These are phyloP conservation scores for Aspergillus sp. DNA, from an alignment of 2,329 filamentous ascomycete genomes.

Conservation along the genomic window DNA sequence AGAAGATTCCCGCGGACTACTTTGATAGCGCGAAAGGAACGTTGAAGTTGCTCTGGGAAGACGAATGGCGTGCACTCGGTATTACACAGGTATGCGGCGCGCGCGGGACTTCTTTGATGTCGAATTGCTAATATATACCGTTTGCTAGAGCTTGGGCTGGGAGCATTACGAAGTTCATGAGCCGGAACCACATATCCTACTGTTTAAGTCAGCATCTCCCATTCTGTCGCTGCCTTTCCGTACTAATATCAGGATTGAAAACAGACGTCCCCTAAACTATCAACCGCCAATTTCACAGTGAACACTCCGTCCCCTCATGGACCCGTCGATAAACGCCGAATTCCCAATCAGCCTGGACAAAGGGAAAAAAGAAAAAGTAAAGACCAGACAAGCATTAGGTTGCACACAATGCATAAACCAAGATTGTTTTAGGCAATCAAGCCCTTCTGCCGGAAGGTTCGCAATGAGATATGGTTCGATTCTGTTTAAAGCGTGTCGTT, in stretches of 20 bases:
- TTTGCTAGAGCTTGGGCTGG: slow-evolving; percentile 84
- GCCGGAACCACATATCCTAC: slow-evolving; percentile 94
- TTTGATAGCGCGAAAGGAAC: slow-evolving; percentile 87
- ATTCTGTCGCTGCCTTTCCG: slow-evolving; percentile 2
- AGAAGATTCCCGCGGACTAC: slow-evolving; percentile 92
- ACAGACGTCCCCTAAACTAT: slow-evolving; percentile 75
- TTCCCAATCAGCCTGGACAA: slow-evolving; percentile 1
- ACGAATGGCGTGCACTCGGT: slow-evolving; percentile 94
- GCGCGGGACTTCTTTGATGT: neutral
- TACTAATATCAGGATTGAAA: slow-evolving; percentile 18
- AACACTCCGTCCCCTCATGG: slow-evolving; percentile 4
- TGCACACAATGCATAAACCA: slow-evolving; percentile 6
- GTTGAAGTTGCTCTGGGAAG: slow-evolving; percentile 94
- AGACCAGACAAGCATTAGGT: slow-evolving; percentile 4
- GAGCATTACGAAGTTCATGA: slow-evolving; percentile 99
- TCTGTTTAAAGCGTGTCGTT: slow-evolving; percentile 14
- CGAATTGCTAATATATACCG: slow-evolving; percentile 4
- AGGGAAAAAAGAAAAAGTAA: neutral
- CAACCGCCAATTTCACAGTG: slow-evolving; percentile 60
- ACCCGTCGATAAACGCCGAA: neutral
- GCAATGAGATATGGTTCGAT: slow-evolving; percentile 31
- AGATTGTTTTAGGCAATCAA: slow-evolving; percentile 18
- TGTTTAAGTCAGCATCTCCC: slow-evolving; percentile 82
- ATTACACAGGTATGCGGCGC: slow-evolving; percentile 78
- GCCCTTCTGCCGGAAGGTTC: slow-evolving; percentile 26